Percentiles rank a stretch among this genome's conserved stretches.
Evolutionary conservation across 345 rosid species (phyloP).

Genomic region (Populus tremula): DNA sequence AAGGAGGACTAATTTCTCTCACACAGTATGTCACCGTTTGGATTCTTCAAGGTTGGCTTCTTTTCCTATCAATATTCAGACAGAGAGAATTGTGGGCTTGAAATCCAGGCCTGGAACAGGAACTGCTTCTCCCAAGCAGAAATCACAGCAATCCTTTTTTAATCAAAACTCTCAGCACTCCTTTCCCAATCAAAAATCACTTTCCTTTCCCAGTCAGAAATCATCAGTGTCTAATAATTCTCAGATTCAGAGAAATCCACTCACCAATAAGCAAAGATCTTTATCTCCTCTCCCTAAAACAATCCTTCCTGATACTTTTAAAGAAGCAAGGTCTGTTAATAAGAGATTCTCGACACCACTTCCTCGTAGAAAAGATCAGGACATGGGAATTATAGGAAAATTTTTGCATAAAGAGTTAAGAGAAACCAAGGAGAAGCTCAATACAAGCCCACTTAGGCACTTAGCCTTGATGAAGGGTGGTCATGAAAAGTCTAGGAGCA

Average conservation of each 20-base stretch:
- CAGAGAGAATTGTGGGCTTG: conserved; percentile 37
- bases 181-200: not conserved
- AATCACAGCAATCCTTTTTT: not conserved
- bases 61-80: conserved; percentile 37
- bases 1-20: conserved; percentile 85
- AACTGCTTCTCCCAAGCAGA: conserved; percentile 14
- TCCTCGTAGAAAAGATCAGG: conserved; percentile 50
- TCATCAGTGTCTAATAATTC: conserved; percentile 24
- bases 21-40: conserved; percentile 74
- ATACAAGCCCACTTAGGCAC: conserved; percentile 56
- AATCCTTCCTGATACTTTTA: conserved; percentile 66
- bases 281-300: conserved; percentile 69
- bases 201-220: conserved; percentile 3
- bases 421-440: conserved; percentile 34
- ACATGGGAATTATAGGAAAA: conserved; percentile 43
- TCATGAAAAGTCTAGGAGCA: conserved; percentile 49
- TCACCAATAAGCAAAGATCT: conserved; percentile 69
- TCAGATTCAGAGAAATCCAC: conserved; percentile 44
- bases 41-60: conserved; percentile 59
- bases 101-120: conserved; percentile 42
- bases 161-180: not conserved
- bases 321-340: conserved; percentile 69
- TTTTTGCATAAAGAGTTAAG: conserved; percentile 35
- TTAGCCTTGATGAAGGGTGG: conserved; percentile 52
- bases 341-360: conserved; percentile 90